Base-by-base conservation (phyloP, 2,329 filamentous ascomycete species). In the Coniella vitis region DNA sequence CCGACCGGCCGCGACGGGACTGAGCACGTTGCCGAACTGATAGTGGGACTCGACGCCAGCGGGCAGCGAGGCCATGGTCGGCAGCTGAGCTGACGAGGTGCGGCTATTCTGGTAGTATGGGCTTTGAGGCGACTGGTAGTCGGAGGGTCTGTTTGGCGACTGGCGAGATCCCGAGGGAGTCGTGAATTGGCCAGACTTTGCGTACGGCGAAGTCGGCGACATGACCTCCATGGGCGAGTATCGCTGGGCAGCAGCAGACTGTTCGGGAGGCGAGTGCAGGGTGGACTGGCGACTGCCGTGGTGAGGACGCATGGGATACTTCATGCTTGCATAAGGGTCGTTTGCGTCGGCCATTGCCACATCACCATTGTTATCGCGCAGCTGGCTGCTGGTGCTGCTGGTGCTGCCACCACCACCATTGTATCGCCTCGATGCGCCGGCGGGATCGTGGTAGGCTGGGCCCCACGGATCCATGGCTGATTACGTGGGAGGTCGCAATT, bases 181-280 rank as follows among this genome's bases (percentile, higher is more conserved):
- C 58, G 72, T 59, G 65, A 74, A 72, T 71, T 85, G 70, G 63
- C 67, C 62, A 71, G 80, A 54, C 39, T 76, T 63, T 39, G 80
- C 78, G 69, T 94, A 94, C 31, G 89, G 83, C 48, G 87, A 85
- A 31, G 84, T 81, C 36, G 90, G 87, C 53, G 90, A 89, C 53
- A 94, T 73, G 14, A 82, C 79, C 65, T 95, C 91, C 90, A 96
- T 96, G 55, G 91, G 93, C 40, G 91, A 97, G 69, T 97, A 97
- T 63, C 90, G 83, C 65, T 94, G 87, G 52, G 90, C 87, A 49
- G 89, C 88, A 44, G 87, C 77, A 38, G 89, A 93, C 51, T 87
- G 83, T 61, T 91, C 83, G 56, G 83, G 83, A 44, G 84, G 72
- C 40, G 85, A 86, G 65, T 91, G 85, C 58, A 89, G 80, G 54